Percentiles rank a stretch among this genome's conserved stretches.
Conservation (phyloP, 768 basidiomycete genomes). For the Suillus alpinus region DNA sequence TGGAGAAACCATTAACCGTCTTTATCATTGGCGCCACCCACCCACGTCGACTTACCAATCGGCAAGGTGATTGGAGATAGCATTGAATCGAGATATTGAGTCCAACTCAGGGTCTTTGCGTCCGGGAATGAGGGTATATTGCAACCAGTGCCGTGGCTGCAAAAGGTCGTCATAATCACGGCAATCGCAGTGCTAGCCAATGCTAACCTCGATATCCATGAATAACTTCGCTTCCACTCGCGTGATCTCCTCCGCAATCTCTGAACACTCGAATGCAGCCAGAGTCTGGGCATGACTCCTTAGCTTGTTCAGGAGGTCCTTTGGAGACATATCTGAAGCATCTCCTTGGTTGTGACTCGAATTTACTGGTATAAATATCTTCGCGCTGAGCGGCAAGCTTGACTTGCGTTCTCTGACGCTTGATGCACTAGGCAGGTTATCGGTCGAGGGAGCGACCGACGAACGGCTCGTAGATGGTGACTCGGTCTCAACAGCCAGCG, state of each 20-base stretch:
- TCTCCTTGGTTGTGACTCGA: constrained; percentile 29
- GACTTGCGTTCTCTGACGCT: constrained; percentile 60
- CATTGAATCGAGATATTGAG: constrained; percentile 71
- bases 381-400: constrained; percentile 56
- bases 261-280: constrained; percentile 51
- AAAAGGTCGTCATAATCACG: constrained; percentile 6
- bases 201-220: constrained; percentile 68
- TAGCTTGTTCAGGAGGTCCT: constrained; percentile 64
- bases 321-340: constrained; percentile 41
- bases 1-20: constrained; percentile 29
- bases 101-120: constrained; percentile 64
- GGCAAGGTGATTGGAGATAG: constrained; percentile 78
- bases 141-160: constrained; percentile 86
- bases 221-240: constrained; percentile 68
- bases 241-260: constrained; percentile 86
- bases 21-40: background rate
- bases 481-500: constrained; percentile 27
- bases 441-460: constrained; percentile 18
- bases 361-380: constrained; percentile 38
- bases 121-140: constrained; percentile 69
- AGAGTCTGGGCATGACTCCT: constrained; percentile 57
- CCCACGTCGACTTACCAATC: constrained; percentile 57
- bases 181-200: background rate
- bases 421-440: constrained; percentile 19
- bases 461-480: constrained; percentile 27